Evolutionary conservation across 495 filamentous ascomycete species (phyloP), one percentile per base, ranked within the genome.

Genomic region (Zalerion maritima): DNA sequence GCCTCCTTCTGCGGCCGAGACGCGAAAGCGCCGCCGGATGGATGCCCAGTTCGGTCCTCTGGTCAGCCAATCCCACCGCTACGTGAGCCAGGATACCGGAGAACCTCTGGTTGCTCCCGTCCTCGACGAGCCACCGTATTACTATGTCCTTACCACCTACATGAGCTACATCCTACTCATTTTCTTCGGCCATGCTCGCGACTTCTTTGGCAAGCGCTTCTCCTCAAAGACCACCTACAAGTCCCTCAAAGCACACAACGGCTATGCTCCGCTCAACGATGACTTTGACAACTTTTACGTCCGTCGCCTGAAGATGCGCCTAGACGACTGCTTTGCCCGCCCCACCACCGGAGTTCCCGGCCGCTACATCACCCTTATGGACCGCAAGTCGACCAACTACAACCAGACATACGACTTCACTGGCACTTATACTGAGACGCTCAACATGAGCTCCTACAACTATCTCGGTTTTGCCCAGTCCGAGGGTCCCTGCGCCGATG

Each of bases 241-340:
- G 44, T 78, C 92, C 42, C 57, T 97, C 42, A 81, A 78, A 49
- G 67, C 72, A 14, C 61, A 67, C 29, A 81, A 94, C 53, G 89
- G 89, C 23, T 94, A 94, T 51, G 89, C 85, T 11, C 81, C 89
- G n/a, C 62, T 97, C 41, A 94, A 94, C 54, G 91, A 82, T 40
- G 89, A 96, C 54, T 97, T 97, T 43, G 89, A 97, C 59, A 96
- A 84, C 54, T 97, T 97, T 54, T 97, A 97, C 55, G 81, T 89
- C 21, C 72, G 89, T 26, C 69, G 89, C 35, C 50, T 96, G 44
- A 94, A 97, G 61, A 64, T 82, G 62, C 75, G 89, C 28, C 85
- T 97, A 41, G 91, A 93, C 40, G 91, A 97, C 55, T 93, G 84
- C 57, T 97, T 97, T 50, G 75, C 82, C 40, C 71, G 89, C 19